Evolutionary conservation across 2,329 filamentous ascomycete species (phyloP), one percentile per base, ranked within the genome.

Genomic region (Xylariomycetidae sp.): DNA sequence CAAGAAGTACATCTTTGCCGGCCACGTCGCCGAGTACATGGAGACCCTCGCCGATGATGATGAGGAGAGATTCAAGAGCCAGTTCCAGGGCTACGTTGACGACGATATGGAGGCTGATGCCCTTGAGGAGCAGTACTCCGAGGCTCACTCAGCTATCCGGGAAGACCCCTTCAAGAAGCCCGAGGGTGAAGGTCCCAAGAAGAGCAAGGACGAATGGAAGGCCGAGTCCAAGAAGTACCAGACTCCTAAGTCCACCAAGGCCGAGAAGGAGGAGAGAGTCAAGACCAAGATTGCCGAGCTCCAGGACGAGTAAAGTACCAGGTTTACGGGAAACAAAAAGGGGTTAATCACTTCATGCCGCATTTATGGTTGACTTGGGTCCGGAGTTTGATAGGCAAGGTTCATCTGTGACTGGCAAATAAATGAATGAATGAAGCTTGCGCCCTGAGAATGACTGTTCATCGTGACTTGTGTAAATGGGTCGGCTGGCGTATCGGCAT

Each of bases 21-120:
- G 92, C 45, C 92, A 98, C 81, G 87, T 98, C 50, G 89, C 90
- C 55, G 92, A 98, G 82, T 98, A 98, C 83, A 98, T 98, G 92
- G 92, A 98, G 84, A 92, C 85, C 40, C 86, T 98, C 50, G 92
- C 92, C 71, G 92, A 98, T 60, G 92, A 98, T 65, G 92, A 98
- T 64, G 92, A 98, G 85, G 92, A 98, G 82, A 89, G 92, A 66
- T 98, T 88, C 87, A 90, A 90, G 80, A 82, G 80, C 57, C 92
- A 98, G 78, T 98, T 98, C 85, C 76, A 82, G 68, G 84, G 92
- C 72, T 98, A 98, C 80, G 85, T 95, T 54, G 90, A 98, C 51
- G 88, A 94, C 63, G 92, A 95, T 57, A 69, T 98, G 51, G 90
- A 97, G 76, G 89, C 92, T 48, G 92, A 96, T 59, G 88, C 85